phyloP scores from a whole-genome alignment of 2,329 filamentous ascomycete species.

The Chlorencoelia australis region DNA sequence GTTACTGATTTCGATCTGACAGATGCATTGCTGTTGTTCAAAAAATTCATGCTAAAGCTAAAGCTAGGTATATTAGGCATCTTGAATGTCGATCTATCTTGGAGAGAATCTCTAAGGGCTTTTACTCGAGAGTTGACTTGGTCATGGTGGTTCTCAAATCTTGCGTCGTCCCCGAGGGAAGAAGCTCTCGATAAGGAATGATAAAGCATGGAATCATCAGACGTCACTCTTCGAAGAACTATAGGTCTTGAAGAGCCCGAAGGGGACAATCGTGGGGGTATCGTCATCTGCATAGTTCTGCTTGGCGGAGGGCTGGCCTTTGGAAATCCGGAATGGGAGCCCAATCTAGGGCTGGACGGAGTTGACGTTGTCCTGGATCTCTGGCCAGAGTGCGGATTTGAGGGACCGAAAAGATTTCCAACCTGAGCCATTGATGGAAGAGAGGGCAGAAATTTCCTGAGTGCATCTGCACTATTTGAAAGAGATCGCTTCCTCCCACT shows the following conservation, averaged over 20 bases:
- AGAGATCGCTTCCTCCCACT: constrained; percentile 35
- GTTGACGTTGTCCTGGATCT: constrained; percentile 10
- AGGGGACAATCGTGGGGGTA: no score
- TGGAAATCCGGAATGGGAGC: constrained; percentile 3
- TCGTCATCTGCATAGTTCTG: no score
- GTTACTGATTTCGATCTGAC: constrained; percentile 20
- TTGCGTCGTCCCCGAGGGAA: constrained; percentile 72
- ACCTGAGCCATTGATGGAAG: constrained; percentile 37
- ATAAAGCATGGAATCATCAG: constrained; percentile 71
- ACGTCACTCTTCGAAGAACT: constrained; percentile 51
- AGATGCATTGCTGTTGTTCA: constrained; percentile 16
- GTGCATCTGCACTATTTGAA: constrained; percentile 46
- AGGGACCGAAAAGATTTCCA: constrained; percentile 22
- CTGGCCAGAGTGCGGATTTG: constrained; percentile 13
- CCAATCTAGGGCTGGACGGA: constrained; percentile 8
- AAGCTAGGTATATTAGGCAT: constrained; percentile 45
- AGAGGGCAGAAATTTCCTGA: constrained; percentile 43
- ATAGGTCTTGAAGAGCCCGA: no score
- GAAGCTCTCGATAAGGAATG: constrained; percentile 68
- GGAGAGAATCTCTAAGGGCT: constrained; percentile 78
- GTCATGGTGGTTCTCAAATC: constrained; percentile 70
- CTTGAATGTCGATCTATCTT: constrained; percentile 69
- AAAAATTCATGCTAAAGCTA: constrained; percentile 28
- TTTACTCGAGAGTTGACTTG: constrained; percentile 85
- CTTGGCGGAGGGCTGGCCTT: constrained; percentile 4